phyloP scores from a whole-genome alignment of 345 rosid genomes.

The Murraya koenigii region DNA sequence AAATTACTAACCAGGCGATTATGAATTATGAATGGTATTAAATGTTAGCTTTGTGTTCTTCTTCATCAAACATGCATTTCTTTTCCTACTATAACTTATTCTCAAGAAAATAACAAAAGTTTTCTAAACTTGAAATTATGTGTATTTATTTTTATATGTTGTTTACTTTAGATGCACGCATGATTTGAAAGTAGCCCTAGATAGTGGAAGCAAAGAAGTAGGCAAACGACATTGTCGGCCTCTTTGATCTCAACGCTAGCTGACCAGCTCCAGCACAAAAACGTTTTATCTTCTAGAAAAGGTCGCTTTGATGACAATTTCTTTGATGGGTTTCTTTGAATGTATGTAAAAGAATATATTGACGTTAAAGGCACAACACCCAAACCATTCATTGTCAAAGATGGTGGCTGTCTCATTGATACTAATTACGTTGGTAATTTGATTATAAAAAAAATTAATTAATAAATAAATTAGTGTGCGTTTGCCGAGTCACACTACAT shows the following conservation, averaged over 20 bases:
- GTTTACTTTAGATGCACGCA: not conserved
- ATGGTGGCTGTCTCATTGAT: conserved; percentile 24
- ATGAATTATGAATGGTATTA: too few species aligned
- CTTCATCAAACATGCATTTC: too few species aligned
- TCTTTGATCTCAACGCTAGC: not conserved
- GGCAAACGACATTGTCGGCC: conserved; percentile 19
- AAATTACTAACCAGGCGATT: not conserved
- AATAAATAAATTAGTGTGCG: not conserved
- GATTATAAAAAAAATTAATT: not conserved
- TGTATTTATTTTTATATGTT: not conserved
- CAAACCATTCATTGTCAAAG: conserved; percentile 19
- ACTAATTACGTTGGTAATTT: not conserved
- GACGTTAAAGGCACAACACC: conserved; percentile 38
- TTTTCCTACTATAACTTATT: too few species aligned
- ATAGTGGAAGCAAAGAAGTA: conserved; percentile 1
- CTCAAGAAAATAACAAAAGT: not conserved
- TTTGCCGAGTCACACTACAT: not conserved
- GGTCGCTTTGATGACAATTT: not conserved
- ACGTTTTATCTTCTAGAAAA: conserved; percentile 22
- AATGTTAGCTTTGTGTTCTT: too few species aligned
- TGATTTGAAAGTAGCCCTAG: not conserved
- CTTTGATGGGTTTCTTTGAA: conserved; percentile 17
- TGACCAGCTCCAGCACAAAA: not conserved
- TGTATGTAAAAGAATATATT: conserved; percentile 8
- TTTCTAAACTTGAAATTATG: not conserved